Conservation (phyloP, 352 stramenopile species). For the Globisporangium polare region DNA sequence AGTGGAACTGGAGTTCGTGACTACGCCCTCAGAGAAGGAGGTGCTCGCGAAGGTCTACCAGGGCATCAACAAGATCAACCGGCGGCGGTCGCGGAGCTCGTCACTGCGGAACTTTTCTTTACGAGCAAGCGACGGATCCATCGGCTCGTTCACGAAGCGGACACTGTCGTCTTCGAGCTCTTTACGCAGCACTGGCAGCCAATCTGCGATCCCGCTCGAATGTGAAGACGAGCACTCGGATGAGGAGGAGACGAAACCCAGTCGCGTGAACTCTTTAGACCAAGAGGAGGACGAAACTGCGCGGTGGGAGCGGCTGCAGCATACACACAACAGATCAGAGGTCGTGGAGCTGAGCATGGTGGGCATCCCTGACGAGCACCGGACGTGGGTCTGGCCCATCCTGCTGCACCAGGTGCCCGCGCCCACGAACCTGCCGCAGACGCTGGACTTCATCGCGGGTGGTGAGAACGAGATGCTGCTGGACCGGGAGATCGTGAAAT, state of each 20-base stretch:
- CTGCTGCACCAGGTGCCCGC: constrained; percentile 43
- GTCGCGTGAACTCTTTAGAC: not conserved
- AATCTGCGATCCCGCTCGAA: constrained; percentile 19
- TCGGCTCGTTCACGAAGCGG: constrained; percentile 32
- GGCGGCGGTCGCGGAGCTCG: constrained; percentile 57
- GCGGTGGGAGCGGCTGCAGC: constrained; percentile 42
- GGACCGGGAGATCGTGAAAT: constrained; percentile 67
- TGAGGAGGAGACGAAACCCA: constrained; percentile 13
- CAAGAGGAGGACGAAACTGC: constrained; percentile 22
- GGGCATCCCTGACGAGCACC: constrained; percentile 61
- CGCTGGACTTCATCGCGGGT: constrained; percentile 15
- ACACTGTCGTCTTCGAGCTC: constrained; percentile 58
- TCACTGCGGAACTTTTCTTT: constrained; percentile 52
- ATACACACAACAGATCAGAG: constrained; percentile 19
- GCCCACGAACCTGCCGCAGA: constrained; percentile 31
- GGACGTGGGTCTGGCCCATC: constrained; percentile 70
- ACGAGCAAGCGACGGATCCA: constrained; percentile 29
- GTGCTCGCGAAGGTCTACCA: constrained; percentile 65
- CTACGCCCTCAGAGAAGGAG: constrained; percentile 65
- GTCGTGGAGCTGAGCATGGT: constrained; percentile 43
- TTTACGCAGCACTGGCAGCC: constrained; percentile 42
- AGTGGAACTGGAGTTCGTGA: constrained; percentile 57
- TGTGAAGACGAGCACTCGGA: constrained; percentile 18
- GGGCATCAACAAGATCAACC: constrained; percentile 72
- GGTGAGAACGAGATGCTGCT: constrained; percentile 44